Conservation (phyloP, 2,329 filamentous ascomycete genomes). For the Daldinia eschscholtzii region DNA sequence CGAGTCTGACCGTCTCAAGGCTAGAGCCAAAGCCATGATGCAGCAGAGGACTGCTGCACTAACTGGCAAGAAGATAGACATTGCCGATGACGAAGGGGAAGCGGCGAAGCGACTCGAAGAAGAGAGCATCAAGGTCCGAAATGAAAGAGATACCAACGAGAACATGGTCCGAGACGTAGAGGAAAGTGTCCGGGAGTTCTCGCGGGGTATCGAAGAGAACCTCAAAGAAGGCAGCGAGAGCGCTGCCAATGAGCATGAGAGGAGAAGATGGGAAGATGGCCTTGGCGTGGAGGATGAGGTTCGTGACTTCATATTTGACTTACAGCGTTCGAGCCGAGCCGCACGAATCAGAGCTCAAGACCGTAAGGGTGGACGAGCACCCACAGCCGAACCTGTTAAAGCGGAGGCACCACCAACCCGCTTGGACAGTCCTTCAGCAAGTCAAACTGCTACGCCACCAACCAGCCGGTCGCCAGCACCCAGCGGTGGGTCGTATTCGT, state of each 20-base stretch:
- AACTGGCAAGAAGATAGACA: slow-evolving; percentile 83
- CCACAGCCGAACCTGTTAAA: slow-evolving; percentile 59
- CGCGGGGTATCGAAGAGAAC: slow-evolving; percentile 84
- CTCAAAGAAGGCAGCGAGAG: slow-evolving; percentile 85
- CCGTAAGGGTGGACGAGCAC: slow-evolving; percentile 59
- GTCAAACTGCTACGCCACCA: slow-evolving; percentile 66
- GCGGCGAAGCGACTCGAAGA: slow-evolving; percentile 89
- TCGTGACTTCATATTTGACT: slow-evolving; percentile 96
- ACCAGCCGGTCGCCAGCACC: slow-evolving; percentile 59
- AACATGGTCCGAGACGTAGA: slow-evolving; percentile 97
- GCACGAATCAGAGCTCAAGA: slow-evolving; percentile 75
- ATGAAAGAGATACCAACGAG: slow-evolving; percentile 93
- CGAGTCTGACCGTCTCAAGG: slow-evolving; percentile 93
- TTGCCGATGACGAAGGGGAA: slow-evolving; percentile 77
- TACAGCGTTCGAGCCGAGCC: slow-evolving; percentile 87
- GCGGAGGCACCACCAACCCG: slow-evolving; percentile 61
- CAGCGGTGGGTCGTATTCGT: slow-evolving; percentile 77
- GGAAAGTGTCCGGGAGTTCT: slow-evolving; percentile 92
- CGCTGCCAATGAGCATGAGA: slow-evolving; percentile 87
- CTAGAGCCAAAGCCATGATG: slow-evolving; percentile 97
- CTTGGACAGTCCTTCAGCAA: slow-evolving; percentile 67
- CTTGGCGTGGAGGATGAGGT: slow-evolving; percentile 97
- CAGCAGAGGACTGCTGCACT: slow-evolving; percentile 94
- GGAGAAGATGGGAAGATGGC: slow-evolving; percentile 93
- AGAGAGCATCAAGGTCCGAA: slow-evolving; percentile 82